Evolutionary conservation across 2,329 filamentous ascomycete genomes (phyloP), one percentile per base, ranked within the genome.

Genomic region (Salinomyces thailandicus): DNA sequence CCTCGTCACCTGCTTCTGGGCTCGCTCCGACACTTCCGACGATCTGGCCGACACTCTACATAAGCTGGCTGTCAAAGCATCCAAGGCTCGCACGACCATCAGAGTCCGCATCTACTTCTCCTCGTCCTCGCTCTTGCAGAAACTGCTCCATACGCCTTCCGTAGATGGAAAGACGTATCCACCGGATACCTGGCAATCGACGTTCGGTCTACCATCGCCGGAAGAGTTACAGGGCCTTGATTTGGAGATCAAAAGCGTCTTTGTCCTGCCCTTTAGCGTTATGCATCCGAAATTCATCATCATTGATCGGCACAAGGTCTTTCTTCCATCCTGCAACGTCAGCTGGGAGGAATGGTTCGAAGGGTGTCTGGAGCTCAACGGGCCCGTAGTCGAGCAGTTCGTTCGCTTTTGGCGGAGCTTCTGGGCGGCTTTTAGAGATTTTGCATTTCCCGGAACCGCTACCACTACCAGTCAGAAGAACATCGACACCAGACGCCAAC

Each of bases 311-410:
- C 57, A 64, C 19, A 67, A 62, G 2, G 80, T 80, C 0, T 79
- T 80, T 49, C 58, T 91, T 7, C 84, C 84, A 0, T 85, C 80
- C 49, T 87, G 82, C 58, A 93, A 93, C 49, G 75, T 93, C 4
- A 86, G 81, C 51, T 91, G 81, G 81, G 85, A 91, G 58, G 61
- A 75, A n/a, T 93, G 85, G 85, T 79, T 89, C 17, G 85, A 93
- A 56, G 81, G 79, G 0, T 84, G 79, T 38, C 62, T 89, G 3
- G 74, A 77, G 37, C 59, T 89, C 8, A 66, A 67, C 5, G 83
- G 82, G 0, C 64, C 68, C 0, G 66, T 80, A 0, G 74, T 85
- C 0, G 48, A 57, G 3, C 64, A 70, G n/a, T 70, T 91, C 26
- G 46, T 81, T 28, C 55, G 63, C 2, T 89, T 89, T 51, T 85